Base-by-base conservation (phyloP, 257 asterid species). In the Cruciata laevipes region DNA sequence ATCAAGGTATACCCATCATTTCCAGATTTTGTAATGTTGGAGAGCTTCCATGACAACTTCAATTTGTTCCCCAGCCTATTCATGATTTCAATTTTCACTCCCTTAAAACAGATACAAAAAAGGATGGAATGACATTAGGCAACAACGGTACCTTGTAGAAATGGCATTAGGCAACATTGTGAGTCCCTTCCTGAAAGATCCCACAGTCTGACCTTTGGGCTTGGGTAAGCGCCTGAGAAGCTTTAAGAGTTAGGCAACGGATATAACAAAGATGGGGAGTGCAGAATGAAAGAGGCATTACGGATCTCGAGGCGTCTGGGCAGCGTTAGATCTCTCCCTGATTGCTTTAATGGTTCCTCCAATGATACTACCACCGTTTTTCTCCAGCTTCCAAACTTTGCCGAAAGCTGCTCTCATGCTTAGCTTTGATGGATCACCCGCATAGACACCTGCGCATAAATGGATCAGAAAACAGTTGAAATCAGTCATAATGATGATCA, bases 391-490 rank as follows among this genome's bases (percentile, higher is more conserved):
- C 99, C 99, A 94, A 17, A 94, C 96, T 84, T 87, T 94, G 55
- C 97, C 97, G 71, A 94, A 90, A 66, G 99, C 99, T 53, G 99
- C 99, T 78, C 83, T 90, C 99, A 94, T 94, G 77, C 97, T 90
- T 74, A 94, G 74, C 73, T 84, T 88, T 73, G 97, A 85, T 44
- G 99, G 99, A 82, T 94, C 97, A 27, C 99, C 97, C 37, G 99
- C 99, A 75, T 94, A 94, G 70, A 94, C 97, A 61, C 99, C 99
- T 90, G n/a, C n/a, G n/a, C n/a, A n/a, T n/a, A n/a, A n/a, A n/a
- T n/a, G n/a, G n/a, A n/a, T n/a, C n/a, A n/a, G n/a, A n/a, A n/a
- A n/a, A n/a, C n/a, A n/a, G n/a, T n/a, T n/a, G n/a, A n/a, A n/a
- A n/a, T n/a, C n/a, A n/a, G n/a, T n/a, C n/a, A n/a, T n/a, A n/a